Evolutionary conservation across 345 rosid species (phyloP), one percentile per base, ranked within the genome.

Genomic region (Durio zibethinus): DNA sequence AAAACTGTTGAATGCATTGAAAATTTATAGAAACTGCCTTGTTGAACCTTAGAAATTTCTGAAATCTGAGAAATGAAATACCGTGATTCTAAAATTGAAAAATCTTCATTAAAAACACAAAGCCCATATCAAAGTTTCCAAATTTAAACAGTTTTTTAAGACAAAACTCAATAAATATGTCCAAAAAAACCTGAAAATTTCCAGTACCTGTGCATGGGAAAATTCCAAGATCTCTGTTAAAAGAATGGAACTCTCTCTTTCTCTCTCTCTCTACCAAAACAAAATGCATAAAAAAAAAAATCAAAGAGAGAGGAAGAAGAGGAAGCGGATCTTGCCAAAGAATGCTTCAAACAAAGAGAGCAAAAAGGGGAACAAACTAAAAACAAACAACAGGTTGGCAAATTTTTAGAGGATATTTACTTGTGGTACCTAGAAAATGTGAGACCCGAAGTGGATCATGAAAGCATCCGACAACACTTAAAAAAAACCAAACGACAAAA

Each of bases 111-210:
- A 14, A 61, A 61, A 75, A 75, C 68, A 61, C 3, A 60, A 74
- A 74, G 4, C 65, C 20, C 38, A 61, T 15, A 61, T 62, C 70
- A 75, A 60, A 45, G 23, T 60, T 74, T 60, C 36, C 77, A 60
- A 43, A 40, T 74, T 27, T 25, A 52, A 50, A 54, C 18, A 35
- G 9, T 35, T 53, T 31, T 60, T 35, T 5, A n/a, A 10, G 78
- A 75, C 57, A 16, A 31, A 60, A 61, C 25, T 50, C 10, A 75
- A 27, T 29, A 23, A 29, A 31, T 3, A 5, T 60, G 54, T 62
- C 38, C 18, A 48, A 61, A 40, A 25, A 8, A 4, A 38, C 3
- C n/a, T 10, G 50, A 59, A 59, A 45, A 6, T 16, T 42, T 14
- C 11, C 45, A 63, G 12, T 75, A 75, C 78, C 60, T 62, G 43